These are phyloP conservation scores for Leccinum pachyderme DNA, from an alignment of 1,284 basidiomycete species.

Conservation along the genomic window DNA sequence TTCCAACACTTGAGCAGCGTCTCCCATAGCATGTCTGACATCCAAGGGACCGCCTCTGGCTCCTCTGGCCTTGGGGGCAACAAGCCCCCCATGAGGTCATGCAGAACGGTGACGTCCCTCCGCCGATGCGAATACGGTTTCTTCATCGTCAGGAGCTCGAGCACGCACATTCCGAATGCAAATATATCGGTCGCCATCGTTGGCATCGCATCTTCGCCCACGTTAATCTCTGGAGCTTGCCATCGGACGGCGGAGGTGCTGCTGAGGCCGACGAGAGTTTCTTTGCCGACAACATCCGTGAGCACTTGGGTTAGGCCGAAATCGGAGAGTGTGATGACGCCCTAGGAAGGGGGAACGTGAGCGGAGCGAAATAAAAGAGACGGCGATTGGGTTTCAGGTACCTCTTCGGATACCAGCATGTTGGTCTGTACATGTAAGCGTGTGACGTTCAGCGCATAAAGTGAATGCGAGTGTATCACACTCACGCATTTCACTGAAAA, in stretches of 20 bases:
- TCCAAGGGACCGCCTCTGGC: slow-evolving; percentile 33
- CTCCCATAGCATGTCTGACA: slow-evolving; percentile 47
- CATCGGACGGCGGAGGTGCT: slow-evolving; percentile 48
- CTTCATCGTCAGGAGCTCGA: slow-evolving; percentile 52
- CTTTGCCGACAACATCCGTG: slow-evolving; percentile 48
- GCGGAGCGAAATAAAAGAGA: background rate
- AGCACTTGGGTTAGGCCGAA: slow-evolving; percentile 62
- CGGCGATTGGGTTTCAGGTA: background rate
- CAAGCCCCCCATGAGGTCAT: slow-evolving; percentile 37
- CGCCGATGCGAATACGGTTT: slow-evolving; percentile 47
- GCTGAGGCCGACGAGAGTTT: slow-evolving; percentile 43
- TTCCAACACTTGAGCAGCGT: slow-evolving; percentile 46
- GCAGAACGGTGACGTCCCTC: slow-evolving; percentile 48
- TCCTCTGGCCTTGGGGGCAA: slow-evolving; percentile 42
- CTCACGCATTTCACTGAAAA: slow-evolving; percentile 56
- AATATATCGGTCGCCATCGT: slow-evolving; percentile 51
- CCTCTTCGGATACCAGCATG: slow-evolving; percentile 46
- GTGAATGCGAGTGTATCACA: slow-evolving; percentile 6
- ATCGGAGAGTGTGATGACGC: slow-evolving; percentile 53
- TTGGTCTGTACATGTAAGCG: slow-evolving; percentile 41
- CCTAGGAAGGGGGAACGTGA: slow-evolving; percentile 31
- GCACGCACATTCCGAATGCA: slow-evolving; percentile 55
- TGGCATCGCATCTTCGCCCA: slow-evolving; percentile 37
- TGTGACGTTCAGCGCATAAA: slow-evolving; percentile 4
- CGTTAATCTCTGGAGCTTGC: slow-evolving; percentile 57